These are phyloP conservation scores for Globisporangium okanoganense DNA, from an alignment of 352 stramenopile species.

Conservation along the genomic window DNA sequence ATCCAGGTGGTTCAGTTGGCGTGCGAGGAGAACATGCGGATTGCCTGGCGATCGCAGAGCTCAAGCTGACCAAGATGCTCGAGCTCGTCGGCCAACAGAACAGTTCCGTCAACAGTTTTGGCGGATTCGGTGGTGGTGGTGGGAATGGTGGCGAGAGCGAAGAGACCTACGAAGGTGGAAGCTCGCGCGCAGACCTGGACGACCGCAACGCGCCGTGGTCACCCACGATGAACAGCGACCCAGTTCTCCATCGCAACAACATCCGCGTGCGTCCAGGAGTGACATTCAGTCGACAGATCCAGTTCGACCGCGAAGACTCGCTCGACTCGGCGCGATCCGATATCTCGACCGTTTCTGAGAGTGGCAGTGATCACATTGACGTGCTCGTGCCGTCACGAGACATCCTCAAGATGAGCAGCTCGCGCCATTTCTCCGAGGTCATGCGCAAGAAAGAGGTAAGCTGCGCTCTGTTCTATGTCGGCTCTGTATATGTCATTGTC, in stretches of 20 bases:
- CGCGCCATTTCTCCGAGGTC: conserved; percentile 71
- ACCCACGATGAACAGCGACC: conserved; percentile 64
- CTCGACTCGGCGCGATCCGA: conserved; percentile 58
- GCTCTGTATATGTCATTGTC: not conserved
- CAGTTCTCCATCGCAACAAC: conserved; percentile 74
- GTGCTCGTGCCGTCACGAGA: conserved; percentile 68
- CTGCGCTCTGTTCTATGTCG: not conserved
- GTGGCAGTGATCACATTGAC: conserved; percentile 36
- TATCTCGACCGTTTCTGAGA: conserved; percentile 24
- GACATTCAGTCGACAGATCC: conserved; percentile 7
- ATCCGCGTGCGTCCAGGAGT: conserved; percentile 46
- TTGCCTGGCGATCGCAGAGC: conserved; percentile 49
- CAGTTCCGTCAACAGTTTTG: conserved; percentile 54
- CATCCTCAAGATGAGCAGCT: conserved; percentile 88
- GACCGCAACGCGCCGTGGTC: conserved; percentile 58
- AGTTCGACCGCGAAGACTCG: conserved; percentile 26
- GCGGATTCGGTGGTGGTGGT: conserved; percentile 24
- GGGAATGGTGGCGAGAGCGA: conserved; percentile 19
- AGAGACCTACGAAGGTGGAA: conserved; percentile 25
- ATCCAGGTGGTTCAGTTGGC: not conserved
- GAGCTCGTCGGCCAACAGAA: conserved; percentile 75
- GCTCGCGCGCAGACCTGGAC: conserved; percentile 38
- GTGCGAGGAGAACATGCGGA: conserved; percentile 55
- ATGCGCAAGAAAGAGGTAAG: conserved; percentile 79
- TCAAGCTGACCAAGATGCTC: conserved; percentile 78